Conservation (phyloP, 2,329 filamentous ascomycete species). For the Onygenales sp. region DNA sequence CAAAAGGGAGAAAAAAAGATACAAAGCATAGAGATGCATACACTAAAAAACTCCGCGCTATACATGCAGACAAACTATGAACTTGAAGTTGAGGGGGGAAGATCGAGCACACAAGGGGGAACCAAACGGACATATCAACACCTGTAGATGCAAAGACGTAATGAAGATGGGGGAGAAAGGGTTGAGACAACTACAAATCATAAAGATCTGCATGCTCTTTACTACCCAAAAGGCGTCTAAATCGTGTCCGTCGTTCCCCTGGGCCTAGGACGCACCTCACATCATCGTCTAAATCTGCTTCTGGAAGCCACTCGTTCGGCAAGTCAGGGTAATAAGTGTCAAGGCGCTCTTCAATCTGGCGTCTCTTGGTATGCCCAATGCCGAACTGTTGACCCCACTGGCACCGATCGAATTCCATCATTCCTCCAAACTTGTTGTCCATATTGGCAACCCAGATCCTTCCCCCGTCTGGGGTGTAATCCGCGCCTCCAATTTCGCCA, state of each 20-base stretch:
- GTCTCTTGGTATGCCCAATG: slow-evolving; percentile 10
- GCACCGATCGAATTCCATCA: slow-evolving; percentile 34
- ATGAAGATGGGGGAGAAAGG: too few relatives aligned
- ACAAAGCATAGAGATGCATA: too few relatives aligned
- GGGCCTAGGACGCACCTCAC: slow-evolving; percentile 24
- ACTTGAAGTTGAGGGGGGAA: too few relatives aligned
- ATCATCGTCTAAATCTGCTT: slow-evolving; percentile 26
- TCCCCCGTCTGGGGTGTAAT: slow-evolving; percentile 32
- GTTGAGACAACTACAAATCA: too few relatives aligned
- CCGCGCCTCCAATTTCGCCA: slow-evolving; percentile 35
- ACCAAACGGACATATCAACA: too few relatives aligned
- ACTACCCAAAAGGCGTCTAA: slow-evolving; percentile 22
- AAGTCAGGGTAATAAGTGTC: slow-evolving; percentile 19
- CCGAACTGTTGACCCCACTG: slow-evolving; percentile 29
- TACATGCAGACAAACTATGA: too few relatives aligned
- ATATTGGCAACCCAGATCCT: slow-evolving; percentile 36
- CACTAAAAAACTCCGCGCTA: too few relatives aligned
- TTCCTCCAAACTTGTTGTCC: slow-evolving; percentile 33
- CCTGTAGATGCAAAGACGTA: too few relatives aligned
- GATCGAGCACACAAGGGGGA: too few relatives aligned
- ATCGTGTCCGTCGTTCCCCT: slow-evolving; percentile 25
- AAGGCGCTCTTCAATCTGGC: slow-evolving; percentile 10
- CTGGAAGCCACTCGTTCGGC: slow-evolving; percentile 29
- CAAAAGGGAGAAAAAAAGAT: too few relatives aligned
- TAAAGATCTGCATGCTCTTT: slow-evolving; percentile 4